phyloP scores from a whole-genome alignment of 306 rosid genomes.

The Notholithocarpus densiflorus region DNA sequence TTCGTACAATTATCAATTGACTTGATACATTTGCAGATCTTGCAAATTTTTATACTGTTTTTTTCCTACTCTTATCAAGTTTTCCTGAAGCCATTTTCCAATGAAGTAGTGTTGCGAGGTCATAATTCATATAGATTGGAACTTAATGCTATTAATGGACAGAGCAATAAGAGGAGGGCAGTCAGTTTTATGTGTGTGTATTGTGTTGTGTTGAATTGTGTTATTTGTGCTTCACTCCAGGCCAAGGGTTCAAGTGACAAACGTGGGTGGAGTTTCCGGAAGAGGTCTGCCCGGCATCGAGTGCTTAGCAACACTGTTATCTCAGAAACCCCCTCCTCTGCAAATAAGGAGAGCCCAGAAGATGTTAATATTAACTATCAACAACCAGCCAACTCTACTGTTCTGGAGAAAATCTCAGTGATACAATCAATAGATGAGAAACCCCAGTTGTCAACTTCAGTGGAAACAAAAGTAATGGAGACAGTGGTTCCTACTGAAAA shows the following conservation, averaged over 20 bases:
- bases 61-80: not conserved
- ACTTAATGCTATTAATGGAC: not conserved
- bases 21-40: not conserved
- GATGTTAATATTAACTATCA: conserved; percentile 41
- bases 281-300: conserved; percentile 78
- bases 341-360: conserved; percentile 64
- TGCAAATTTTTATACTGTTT: not conserved
- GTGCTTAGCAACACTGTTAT: conserved; percentile 86
- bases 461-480: conserved; percentile 38
- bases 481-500: conserved; percentile 28
- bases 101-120: not conserved
- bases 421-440: conserved; percentile 52
- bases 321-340: conserved; percentile 50
- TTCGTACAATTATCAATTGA: not conserved
- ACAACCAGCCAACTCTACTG: conserved; percentile 38
- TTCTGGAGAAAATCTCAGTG: conserved; percentile 50
- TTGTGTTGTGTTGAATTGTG: conserved; percentile 1
- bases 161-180: not conserved
- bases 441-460: conserved; percentile 38
- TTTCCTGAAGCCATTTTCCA: not conserved
- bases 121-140: not conserved
- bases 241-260: conserved; percentile 68
- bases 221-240: conserved; percentile 30
- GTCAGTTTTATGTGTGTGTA: not conserved
- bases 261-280: conserved; percentile 94